These are phyloP conservation scores for Solidago caesia DNA, from an alignment of 129 eudicot species.

Conservation along the genomic window DNA sequence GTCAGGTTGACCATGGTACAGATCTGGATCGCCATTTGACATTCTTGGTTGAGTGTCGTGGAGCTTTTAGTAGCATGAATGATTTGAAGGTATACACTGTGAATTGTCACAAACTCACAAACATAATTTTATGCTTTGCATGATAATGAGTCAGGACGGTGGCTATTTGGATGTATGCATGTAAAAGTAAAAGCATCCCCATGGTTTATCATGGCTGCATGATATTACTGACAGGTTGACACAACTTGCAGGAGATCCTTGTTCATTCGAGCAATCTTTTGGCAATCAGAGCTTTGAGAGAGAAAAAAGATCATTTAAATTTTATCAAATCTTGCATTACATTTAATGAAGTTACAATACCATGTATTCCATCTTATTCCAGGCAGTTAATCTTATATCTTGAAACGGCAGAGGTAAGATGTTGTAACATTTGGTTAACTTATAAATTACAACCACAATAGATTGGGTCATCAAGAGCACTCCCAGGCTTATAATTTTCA, in stretches of 20 bases:
- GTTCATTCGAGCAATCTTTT: constrained; percentile 71
- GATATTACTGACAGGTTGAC: constrained; percentile 20
- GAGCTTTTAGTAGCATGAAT: constrained; percentile 62
- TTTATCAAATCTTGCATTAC: constrained; percentile 79
- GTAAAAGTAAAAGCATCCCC: background rate
- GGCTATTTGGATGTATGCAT: background rate
- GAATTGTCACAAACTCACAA: constrained; percentile 4
- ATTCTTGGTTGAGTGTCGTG: constrained; percentile 75
- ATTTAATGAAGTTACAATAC: constrained; percentile 81
- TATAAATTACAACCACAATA: background rate
- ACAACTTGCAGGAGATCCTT: constrained; percentile 63
- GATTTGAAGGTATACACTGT: constrained; percentile 57
- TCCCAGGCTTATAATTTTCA: constrained; percentile 2
- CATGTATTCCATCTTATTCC: constrained; percentile 59
- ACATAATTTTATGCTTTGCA: background rate
- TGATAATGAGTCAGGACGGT: background rate
- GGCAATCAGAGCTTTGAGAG: constrained; percentile 55
- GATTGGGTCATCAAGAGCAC: background rate
- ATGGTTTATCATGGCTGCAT: constrained; percentile 23
- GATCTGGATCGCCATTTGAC: constrained; percentile 61
- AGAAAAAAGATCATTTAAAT: constrained; percentile 34
- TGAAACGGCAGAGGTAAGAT: constrained; percentile 78
- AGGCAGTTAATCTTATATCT: constrained; percentile 73
- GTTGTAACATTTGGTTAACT: constrained; percentile 7
- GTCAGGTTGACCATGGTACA: constrained; percentile 72